A percentile compares a stretch with the other conserved stretches of the same genome.
phyloP scores from a whole-genome alignment of 2,329 filamentous ascomycete species.

The Trichoderma koningiopsis region DNA sequence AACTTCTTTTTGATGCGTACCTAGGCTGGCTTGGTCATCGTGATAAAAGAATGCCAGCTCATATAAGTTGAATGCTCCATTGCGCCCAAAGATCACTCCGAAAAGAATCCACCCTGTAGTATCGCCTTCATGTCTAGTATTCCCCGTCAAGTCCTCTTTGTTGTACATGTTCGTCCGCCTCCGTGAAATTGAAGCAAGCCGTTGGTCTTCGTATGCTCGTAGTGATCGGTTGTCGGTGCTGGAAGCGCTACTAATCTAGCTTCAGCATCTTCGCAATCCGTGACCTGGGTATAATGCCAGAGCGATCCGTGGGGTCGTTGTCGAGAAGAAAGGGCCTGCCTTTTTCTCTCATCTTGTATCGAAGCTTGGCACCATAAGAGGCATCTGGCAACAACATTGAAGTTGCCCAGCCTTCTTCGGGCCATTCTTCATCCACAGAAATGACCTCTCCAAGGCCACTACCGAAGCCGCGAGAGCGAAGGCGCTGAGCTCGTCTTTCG shows the following conservation, averaged over 20 bases:
- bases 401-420: not conserved
- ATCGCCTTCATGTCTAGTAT: not conserved
- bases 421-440: slow-evolving; percentile 17
- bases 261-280: no score
- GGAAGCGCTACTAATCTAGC: not conserved
- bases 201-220: not conserved
- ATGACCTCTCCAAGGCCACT: slow-evolving; percentile 12
- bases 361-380: not conserved
- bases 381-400: no score
- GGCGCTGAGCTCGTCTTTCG: not conserved
- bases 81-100: not conserved
- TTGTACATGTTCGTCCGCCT: not conserved
- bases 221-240: not conserved
- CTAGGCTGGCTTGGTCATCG: not conserved
- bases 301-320: not conserved
- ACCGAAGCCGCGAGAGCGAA: slow-evolving; percentile 7
- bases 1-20: not conserved
- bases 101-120: not conserved
- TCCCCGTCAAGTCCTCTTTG: not conserved
- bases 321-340: not conserved
- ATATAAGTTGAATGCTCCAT: not conserved
- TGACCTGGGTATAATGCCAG: not conserved
- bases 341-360: not conserved
- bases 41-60: not conserved
- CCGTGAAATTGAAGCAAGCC: not conserved